Conservation (phyloP, 2,329 filamentous ascomycete genomes). For the Neocatenulostroma microsporum region DNA sequence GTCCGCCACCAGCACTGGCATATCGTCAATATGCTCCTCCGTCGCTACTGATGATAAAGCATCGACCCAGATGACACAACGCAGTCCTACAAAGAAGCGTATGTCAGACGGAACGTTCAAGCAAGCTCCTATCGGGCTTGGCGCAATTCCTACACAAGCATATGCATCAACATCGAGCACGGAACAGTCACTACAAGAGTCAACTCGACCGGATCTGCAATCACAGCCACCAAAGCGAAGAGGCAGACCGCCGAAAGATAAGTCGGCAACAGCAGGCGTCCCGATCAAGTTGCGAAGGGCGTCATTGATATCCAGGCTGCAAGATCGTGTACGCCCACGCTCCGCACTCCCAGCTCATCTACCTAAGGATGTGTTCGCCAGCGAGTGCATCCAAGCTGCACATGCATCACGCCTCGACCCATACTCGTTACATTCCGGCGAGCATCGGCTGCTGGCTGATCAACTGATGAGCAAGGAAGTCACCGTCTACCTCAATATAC, state of each 20-base stretch:
- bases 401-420: constrained; percentile 85
- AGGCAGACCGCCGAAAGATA: constrained; percentile 26
- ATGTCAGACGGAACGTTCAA: constrained; percentile 25
- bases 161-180: too few species aligned
- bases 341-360: constrained; percentile 77
- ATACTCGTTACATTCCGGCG: constrained; percentile 75
- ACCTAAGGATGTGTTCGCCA: constrained; percentile 69
- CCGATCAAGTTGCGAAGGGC: constrained; percentile 16
- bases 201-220: too few species aligned
- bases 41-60: constrained; percentile 21
- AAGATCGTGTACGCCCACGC: constrained; percentile 23
- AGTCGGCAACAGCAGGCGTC: constrained; percentile 9
- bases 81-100: constrained; percentile 20
- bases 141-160: background rate
- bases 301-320: constrained; percentile 19
- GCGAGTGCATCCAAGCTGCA: constrained; percentile 81
- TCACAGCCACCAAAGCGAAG: constrained; percentile 20
- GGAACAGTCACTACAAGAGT: background rate
- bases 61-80: constrained; percentile 5
- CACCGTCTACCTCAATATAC: constrained; percentile 90
- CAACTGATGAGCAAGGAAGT: constrained; percentile 84
- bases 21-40: constrained; percentile 28
- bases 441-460: constrained; percentile 71
- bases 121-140: constrained; percentile 1
- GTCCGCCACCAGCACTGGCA: constrained; percentile 27